phyloP scores from a whole-genome alignment of 1,139 yeast species.

The Candida tropicalis region DNA sequence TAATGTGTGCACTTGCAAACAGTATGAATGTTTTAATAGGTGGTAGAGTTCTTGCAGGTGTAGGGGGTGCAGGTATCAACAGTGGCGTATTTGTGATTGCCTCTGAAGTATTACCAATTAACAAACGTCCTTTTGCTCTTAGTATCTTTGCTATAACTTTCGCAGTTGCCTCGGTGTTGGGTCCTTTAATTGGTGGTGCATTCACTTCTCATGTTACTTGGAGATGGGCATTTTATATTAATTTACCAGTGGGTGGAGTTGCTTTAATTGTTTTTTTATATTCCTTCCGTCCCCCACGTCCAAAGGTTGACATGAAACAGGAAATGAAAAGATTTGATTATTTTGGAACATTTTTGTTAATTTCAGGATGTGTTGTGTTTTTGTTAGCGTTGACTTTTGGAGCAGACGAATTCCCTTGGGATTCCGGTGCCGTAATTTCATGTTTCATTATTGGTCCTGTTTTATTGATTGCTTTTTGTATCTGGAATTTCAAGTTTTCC shows the following conservation, averaged over 20 bases:
- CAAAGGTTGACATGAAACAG: conserved; percentile 24
- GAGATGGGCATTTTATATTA: conserved; percentile 80
- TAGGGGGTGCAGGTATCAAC: conserved; percentile 38
- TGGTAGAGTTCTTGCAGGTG: conserved; percentile 39
- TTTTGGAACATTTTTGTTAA: conserved; percentile 47
- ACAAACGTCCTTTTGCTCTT: conserved; percentile 31
- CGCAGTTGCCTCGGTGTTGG: conserved; percentile 52
- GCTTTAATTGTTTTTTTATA: conserved; percentile 29
- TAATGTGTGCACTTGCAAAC: conserved; percentile 40
- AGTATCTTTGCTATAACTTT: conserved; percentile 45
- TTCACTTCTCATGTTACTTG: conserved; percentile 49
- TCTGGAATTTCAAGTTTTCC: conserved; percentile 32
- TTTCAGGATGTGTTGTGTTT: conserved; percentile 45
- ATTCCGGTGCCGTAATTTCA: conserved; percentile 48
- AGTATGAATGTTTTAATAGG: conserved; percentile 40
- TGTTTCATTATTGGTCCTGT: conserved; percentile 50
- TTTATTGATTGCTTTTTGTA: conserved; percentile 20
- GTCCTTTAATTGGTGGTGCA: conserved; percentile 60
- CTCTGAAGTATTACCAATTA: conserved; percentile 33
- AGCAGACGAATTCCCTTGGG: conserved; percentile 53
- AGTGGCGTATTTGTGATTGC: conserved; percentile 29
- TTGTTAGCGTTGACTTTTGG: conserved; percentile 46
- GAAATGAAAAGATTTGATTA: conserved; percentile 50
- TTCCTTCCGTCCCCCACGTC: conserved; percentile 38
- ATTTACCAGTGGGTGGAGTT: conserved; percentile 41